These are phyloP conservation scores for Skeletonema grethae DNA, from an alignment of 108 stramenopile genomes.

Conservation along the genomic window DNA sequence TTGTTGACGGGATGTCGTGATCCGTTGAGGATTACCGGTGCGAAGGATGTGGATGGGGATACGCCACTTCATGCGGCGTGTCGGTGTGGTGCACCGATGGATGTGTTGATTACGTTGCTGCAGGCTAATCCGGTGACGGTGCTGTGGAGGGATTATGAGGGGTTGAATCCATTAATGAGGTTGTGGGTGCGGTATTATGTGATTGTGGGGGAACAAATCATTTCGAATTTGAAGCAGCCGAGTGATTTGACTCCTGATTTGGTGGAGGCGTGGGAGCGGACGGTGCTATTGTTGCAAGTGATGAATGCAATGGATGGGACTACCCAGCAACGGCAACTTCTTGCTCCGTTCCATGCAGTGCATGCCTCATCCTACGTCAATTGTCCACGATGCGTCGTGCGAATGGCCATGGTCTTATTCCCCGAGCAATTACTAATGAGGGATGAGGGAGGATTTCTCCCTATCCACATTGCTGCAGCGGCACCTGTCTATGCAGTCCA, in stretches of 20 bases:
- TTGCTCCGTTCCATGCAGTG: slow-evolving; percentile 38
- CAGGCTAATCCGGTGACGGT: slow-evolving; percentile 56
- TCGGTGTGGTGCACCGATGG: slow-evolving; percentile 66
- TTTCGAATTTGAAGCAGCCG: slow-evolving; percentile 42
- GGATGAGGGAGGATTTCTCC: slow-evolving; percentile 53
- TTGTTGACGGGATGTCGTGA: slow-evolving; percentile 45
- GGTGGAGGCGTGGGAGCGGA: slow-evolving; percentile 64
- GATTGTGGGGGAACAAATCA: slow-evolving; percentile 59
- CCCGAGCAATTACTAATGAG: slow-evolving; percentile 45
- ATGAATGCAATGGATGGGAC: slow-evolving; percentile 18
- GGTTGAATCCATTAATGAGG: slow-evolving; percentile 60
- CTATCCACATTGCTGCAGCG: slow-evolving; percentile 53
- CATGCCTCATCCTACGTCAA: slow-evolving; percentile 63
- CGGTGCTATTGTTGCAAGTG: slow-evolving; percentile 51
- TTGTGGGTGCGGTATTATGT: slow-evolving; percentile 72
- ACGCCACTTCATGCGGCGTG: slow-evolving; percentile 73
- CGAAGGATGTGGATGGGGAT: slow-evolving; percentile 70
- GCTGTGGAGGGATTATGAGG: slow-evolving; percentile 61
- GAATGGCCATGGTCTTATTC: slow-evolving; percentile 57
- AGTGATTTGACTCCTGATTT: slow-evolving; percentile 59
- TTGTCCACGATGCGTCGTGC: slow-evolving; percentile 64
- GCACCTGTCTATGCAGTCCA: slow-evolving; percentile 63
- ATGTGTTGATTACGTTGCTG: slow-evolving; percentile 52
- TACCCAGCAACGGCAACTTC: neutral
- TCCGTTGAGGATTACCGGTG: slow-evolving; percentile 37